phyloP scores from a whole-genome alignment of 169 alveolate genomes.

The Eimeria acervulina region DNA sequence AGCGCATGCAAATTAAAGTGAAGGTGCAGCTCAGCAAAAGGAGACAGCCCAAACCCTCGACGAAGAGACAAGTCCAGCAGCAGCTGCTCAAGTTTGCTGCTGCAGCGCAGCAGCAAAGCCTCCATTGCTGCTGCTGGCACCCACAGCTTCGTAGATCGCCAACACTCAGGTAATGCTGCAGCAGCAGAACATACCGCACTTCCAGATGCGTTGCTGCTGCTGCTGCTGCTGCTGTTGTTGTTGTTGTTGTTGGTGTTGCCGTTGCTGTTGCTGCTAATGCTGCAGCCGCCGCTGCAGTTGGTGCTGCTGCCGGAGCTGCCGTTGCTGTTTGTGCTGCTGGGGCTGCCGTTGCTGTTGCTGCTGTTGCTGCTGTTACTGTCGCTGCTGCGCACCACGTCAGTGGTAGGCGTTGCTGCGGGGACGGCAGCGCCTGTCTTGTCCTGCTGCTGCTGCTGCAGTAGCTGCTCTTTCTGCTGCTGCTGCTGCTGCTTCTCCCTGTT shows the following conservation, averaged over 20 bases:
- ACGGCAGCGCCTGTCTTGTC: background rate
- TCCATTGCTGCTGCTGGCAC: conserved; percentile 17
- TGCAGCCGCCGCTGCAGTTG: background rate
- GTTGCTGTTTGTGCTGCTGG: background rate
- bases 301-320: background rate
- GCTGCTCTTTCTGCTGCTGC: background rate
- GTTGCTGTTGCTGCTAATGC: background rate
- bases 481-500: conserved; percentile 3
- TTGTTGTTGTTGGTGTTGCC: background rate
- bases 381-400: too few species aligned
- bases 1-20: background rate
- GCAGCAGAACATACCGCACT: background rate
- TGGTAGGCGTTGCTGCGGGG: background rate
- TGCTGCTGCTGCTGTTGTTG: conserved; percentile 12
- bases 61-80: conserved; percentile 8
- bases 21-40: background rate
- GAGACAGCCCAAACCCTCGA: background rate
- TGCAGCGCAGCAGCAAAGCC: conserved; percentile 39
- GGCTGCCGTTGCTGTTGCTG: background rate
- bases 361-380: background rate
- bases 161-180: background rate
- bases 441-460: too few species aligned
- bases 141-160: background rate
- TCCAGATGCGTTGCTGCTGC: background rate
- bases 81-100: conserved; percentile 51